Conservation (phyloP, 2,329 filamentous ascomycete genomes). For the Sporothrix dimorphospora region DNA sequence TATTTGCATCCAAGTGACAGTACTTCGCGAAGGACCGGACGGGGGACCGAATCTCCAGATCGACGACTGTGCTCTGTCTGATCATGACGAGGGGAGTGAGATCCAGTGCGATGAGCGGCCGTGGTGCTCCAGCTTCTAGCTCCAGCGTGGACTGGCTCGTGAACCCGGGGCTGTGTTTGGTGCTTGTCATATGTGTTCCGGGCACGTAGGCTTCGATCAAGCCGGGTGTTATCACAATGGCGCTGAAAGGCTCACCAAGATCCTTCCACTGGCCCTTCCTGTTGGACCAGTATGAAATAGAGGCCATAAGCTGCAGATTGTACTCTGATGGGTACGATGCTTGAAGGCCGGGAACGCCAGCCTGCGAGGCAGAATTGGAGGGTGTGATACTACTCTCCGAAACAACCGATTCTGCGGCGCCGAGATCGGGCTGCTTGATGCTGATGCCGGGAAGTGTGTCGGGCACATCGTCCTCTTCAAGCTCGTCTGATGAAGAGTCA, state of each 20-base stretch:
- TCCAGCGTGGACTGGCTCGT: slow-evolving; percentile 38
- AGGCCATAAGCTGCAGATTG: slow-evolving; percentile 53
- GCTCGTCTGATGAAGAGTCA: slow-evolving; percentile 54
- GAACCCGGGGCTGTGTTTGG: slow-evolving; percentile 22
- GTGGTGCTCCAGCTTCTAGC: slow-evolving; percentile 41
- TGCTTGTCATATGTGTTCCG: background rate
- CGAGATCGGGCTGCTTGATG: slow-evolving; percentile 49
- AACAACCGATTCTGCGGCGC: slow-evolving; percentile 46
- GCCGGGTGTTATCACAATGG: slow-evolving; percentile 60
- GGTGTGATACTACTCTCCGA: slow-evolving; percentile 69
- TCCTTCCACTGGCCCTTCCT: slow-evolving; percentile 64
- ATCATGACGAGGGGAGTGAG: slow-evolving; percentile 90
- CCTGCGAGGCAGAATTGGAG: slow-evolving; percentile 81
- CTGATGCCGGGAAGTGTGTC: slow-evolving; percentile 63
- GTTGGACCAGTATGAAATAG: slow-evolving; percentile 65
- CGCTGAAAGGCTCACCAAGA: slow-evolving; percentile 55
- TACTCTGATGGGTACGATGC: slow-evolving; percentile 50
- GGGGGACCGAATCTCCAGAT: slow-evolving; percentile 90
- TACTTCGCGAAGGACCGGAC: slow-evolving; percentile 74
- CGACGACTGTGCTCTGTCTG: slow-evolving; percentile 85
- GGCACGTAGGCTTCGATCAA: slow-evolving; percentile 53
- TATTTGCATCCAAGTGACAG: slow-evolving; percentile 64
- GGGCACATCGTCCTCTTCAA: slow-evolving; percentile 63
- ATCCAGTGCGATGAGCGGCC: slow-evolving; percentile 70
- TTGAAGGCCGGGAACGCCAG: slow-evolving; percentile 59